Base-by-base conservation (phyloP, 352 stramenopile species). In the Pythium sp. region DNA sequence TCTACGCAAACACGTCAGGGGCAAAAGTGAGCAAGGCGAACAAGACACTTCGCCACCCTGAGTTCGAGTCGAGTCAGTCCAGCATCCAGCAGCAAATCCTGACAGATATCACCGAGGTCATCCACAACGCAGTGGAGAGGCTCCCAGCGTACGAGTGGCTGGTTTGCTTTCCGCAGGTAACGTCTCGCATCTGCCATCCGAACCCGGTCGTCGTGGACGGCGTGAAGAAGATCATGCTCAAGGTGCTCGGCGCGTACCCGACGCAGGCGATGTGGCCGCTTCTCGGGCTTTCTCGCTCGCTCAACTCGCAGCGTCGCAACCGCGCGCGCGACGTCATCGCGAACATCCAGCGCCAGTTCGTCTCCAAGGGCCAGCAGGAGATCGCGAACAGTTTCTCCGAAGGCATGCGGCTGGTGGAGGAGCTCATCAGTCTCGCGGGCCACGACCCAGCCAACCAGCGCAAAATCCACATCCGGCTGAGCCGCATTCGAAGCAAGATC, bases 191-290 rank as follows among this genome's bases (percentile, higher is more conserved):
- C 53, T 95, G 92, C 49, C 93, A 98, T 34, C 87, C 89, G 5
- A 96, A 95, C 68, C 69, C 78, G 5, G 77, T 89, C 20, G 92
- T 99, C 22, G 87, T 94, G 3, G 74, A 91, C 11, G 73, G 90
- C 12, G 97, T 99, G 8, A 92, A 94, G 68, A 86, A 90, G 43
- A 98, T 99, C 34, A 91, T 99, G 70, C 80, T 91, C 65, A 84
- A 86, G 28, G 92, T 99, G 12, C 75, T 99, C 0, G 56, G 85
- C 20, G 92, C 91, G 53, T 99, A 99, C 73, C 97, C 98, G 36
- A 89, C 93, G 20, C 97, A 99, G 71, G 89, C 97, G 1, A 94
- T 99, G 86, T 99, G 98, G 98, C 86, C 97, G 14, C 81, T 99
- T 20, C 86, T 98, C 2, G 98, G 96, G 68, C 81, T 99, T 4